Conservation (phyloP, 1,284 basidiomycete species). For the Trichosporon inkin region DNA sequence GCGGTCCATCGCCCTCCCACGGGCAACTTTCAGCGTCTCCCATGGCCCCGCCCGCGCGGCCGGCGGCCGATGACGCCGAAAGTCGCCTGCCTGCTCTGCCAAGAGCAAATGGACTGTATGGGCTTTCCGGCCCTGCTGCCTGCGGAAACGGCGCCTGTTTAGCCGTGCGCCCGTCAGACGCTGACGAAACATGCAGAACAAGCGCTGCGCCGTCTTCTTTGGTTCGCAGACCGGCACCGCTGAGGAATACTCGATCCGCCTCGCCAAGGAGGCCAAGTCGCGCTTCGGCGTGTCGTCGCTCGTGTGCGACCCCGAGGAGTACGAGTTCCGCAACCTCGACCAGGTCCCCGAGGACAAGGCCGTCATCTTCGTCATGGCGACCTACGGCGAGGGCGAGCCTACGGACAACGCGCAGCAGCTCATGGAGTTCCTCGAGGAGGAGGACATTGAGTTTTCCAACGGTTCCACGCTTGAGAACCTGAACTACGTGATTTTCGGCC, state of each 20-base stretch:
- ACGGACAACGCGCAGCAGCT: conserved; percentile 97
- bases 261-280: conserved; percentile 89
- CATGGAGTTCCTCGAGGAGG: conserved; percentile 85
- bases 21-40: too few species aligned
- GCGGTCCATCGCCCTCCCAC: not conserved
- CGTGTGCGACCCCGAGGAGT: conserved; percentile 93
- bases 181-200: conserved; percentile 61
- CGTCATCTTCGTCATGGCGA: conserved; percentile 87
- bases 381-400: conserved; percentile 97
- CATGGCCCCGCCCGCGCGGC: too few species aligned
- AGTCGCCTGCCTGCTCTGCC: not conserved
- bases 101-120: too few species aligned
- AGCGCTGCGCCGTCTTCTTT: conserved; percentile 90
- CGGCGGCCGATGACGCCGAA: not conserved
- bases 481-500: conserved; percentile 91
- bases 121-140: not conserved
- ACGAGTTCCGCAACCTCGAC: conserved; percentile 95
- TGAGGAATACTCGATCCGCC: conserved; percentile 88
- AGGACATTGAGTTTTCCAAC: conserved; percentile 73
- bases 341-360: conserved; percentile 78
- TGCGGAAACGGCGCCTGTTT: not conserved
- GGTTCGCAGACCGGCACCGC: conserved; percentile 96
- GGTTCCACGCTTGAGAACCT: conserved; percentile 73
- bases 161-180: not conserved
- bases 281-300: conserved; percentile 89